A percentile compares a stretch with the other conserved stretches of the same genome.
Conservation (phyloP, 2,329 filamentous ascomycete genomes). For the Sporothrix globosa region DNA sequence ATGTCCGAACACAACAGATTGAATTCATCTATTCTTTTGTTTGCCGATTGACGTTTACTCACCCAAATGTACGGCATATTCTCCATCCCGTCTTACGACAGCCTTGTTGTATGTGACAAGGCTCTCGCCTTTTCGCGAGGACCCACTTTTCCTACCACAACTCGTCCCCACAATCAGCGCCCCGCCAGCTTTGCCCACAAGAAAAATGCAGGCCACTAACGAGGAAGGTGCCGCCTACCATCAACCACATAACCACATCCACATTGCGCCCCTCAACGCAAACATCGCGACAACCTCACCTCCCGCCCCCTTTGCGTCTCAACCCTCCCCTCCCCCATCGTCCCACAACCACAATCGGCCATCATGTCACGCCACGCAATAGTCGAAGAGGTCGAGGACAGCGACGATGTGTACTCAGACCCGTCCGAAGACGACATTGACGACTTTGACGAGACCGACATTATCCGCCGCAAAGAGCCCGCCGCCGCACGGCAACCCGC, state of each 20-base stretch:
- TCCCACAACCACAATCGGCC: background rate
- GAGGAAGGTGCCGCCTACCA: background rate
- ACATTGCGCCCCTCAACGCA: conserved; percentile 3
- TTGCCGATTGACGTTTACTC: background rate
- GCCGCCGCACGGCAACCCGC: conserved; percentile 1
- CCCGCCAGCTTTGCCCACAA: conserved; percentile 28
- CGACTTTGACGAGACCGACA: conserved; percentile 62
- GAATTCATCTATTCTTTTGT: background rate
- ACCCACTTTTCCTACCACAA: conserved; percentile 16
- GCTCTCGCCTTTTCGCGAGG: background rate
- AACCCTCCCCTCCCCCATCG: background rate
- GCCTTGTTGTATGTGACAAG: background rate
- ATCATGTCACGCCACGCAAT: conserved; percentile 76
- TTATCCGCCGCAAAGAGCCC: conserved; percentile 50
- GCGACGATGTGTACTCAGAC: conserved; percentile 73
- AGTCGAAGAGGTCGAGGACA: conserved; percentile 91
- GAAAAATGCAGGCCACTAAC: conserved; percentile 29
- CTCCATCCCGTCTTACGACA: background rate
- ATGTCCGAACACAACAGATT: background rate
- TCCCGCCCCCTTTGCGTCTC: background rate
- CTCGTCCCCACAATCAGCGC: background rate
- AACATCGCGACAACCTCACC: background rate
- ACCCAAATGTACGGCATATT: background rate
- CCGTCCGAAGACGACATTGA: conserved; percentile 84
- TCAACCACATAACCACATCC: background rate